Conservation (phyloP, 768 basidiomycete genomes). For the Suillus spraguei region DNA sequence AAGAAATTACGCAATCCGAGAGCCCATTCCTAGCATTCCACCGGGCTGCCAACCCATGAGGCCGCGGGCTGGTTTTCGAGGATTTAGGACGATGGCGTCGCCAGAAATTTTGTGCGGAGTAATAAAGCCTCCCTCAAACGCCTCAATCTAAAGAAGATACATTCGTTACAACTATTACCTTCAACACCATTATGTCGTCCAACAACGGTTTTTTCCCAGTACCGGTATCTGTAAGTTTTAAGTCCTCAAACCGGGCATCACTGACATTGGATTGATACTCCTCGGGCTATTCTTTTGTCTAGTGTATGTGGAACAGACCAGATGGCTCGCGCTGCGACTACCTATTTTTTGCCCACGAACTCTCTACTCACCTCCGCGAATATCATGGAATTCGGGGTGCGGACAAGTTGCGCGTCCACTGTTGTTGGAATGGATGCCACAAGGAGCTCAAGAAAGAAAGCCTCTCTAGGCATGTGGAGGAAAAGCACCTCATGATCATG, state of each 20-base stretch:
- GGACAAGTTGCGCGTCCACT: slow-evolving; percentile 16
- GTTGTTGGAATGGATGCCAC: slow-evolving; percentile 23
- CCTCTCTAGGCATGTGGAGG: slow-evolving; percentile 26
- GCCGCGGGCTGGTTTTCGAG: neutral
- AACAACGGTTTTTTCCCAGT: neutral
- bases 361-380: slow-evolving; percentile 27
- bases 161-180: neutral
- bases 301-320: neutral
- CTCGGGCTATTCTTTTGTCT: too few relatives aligned
- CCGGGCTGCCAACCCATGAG: neutral
- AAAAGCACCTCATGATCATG: slow-evolving; percentile 22
- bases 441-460: slow-evolving; percentile 28
- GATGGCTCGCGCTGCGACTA: neutral
- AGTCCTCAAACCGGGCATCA: neutral
- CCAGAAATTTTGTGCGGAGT: neutral
- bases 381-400: slow-evolving; percentile 21
- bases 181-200: neutral
- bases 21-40: neutral
- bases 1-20: neutral
- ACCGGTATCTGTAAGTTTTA: neutral
- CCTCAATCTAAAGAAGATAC: neutral
- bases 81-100: neutral
- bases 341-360: neutral
- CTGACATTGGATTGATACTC: neutral
- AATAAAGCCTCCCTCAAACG: neutral